phyloP scores from a whole-genome alignment of 2,329 filamentous ascomycete genomes.

The Beauveria medogensis region DNA sequence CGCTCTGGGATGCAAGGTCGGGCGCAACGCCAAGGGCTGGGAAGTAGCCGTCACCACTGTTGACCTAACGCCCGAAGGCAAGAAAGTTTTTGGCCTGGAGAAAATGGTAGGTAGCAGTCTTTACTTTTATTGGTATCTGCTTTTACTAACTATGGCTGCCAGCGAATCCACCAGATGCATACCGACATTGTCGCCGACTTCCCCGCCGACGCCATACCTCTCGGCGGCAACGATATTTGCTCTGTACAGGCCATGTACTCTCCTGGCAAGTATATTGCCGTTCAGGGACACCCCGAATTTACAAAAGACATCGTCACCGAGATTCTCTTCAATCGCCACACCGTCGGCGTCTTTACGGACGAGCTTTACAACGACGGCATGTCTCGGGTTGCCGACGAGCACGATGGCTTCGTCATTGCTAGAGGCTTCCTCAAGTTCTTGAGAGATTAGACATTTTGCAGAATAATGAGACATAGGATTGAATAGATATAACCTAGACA shows the following conservation, averaged over 20 bases:
- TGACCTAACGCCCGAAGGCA: constrained; percentile 59
- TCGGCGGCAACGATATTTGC: constrained; percentile 61
- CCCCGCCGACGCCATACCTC: constrained; percentile 50
- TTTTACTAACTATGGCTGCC: neutral
- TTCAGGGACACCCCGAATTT: constrained; percentile 87
- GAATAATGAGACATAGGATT: neutral
- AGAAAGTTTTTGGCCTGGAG: constrained; percentile 61
- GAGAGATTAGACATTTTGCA: constrained; percentile 34
- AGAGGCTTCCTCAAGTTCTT: constrained; percentile 71
- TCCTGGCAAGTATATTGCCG: constrained; percentile 57
- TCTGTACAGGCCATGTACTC: constrained; percentile 73
- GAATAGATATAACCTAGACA: neutral
- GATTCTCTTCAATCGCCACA: constrained; percentile 56
- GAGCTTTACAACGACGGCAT: constrained; percentile 62
- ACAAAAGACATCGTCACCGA: constrained; percentile 62
- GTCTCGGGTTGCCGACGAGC: constrained; percentile 53
- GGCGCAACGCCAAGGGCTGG: constrained; percentile 63
- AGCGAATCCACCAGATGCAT: constrained; percentile 81
- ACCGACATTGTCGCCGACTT: constrained; percentile 63
- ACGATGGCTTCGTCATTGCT: constrained; percentile 74
- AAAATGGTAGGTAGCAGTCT: constrained; percentile 35
- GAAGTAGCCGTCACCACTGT: constrained; percentile 70
- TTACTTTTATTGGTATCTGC: neutral
- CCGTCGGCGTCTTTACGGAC: constrained; percentile 60
- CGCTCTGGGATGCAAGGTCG: constrained; percentile 61